Evolutionary conservation across 352 stramenopile species (phyloP).

Genomic region (Blastocystis sp.): DNA sequence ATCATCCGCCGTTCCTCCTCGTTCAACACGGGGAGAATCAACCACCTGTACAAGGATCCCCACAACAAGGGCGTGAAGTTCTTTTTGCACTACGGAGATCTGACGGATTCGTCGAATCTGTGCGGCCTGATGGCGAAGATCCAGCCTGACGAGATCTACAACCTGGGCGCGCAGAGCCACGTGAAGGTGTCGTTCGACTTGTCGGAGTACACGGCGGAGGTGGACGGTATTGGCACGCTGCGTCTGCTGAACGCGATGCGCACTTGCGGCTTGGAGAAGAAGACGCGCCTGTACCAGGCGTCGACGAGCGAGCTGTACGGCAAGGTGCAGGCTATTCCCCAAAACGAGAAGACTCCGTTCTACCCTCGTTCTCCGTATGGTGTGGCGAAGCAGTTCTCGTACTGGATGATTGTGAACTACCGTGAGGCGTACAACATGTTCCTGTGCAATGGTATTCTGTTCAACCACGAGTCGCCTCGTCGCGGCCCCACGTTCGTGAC

Average conservation of each 20-base stretch:
- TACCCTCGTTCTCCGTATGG: conserved; percentile 96
- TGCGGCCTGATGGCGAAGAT: conserved; percentile 89
- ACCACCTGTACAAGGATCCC: conserved; percentile 92
- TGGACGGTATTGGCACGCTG: conserved; percentile 89
- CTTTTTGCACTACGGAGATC: conserved; percentile 96
- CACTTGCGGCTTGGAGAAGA: conserved; percentile 78
- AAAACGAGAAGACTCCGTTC: conserved; percentile 93
- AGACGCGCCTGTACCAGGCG: conserved; percentile 75
- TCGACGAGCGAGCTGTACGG: conserved; percentile 96
- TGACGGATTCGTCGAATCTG: conserved; percentile 93
- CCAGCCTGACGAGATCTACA: conserved; percentile 96
- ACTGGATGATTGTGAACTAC: conserved; percentile 98
- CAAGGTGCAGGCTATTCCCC: conserved; percentile 90
- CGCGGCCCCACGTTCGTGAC: conserved; percentile 95
- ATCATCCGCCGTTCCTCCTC: conserved; percentile 93
- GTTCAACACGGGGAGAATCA: conserved; percentile 96
- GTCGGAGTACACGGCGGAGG: conserved; percentile 97
- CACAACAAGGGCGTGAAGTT: conserved; percentile 87
- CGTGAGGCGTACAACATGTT: conserved; percentile 90
- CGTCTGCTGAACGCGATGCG: conserved; percentile 94
- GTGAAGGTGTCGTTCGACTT: conserved; percentile 99
- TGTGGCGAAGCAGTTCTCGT: conserved; percentile 95
- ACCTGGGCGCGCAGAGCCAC: conserved; percentile 95
- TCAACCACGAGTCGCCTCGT: conserved; percentile 97
- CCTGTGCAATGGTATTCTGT: conserved; percentile 94